Evolutionary conservation across 371 early-diverging fungal species (phyloP).

Genomic region (Actinomucor elegans): DNA sequence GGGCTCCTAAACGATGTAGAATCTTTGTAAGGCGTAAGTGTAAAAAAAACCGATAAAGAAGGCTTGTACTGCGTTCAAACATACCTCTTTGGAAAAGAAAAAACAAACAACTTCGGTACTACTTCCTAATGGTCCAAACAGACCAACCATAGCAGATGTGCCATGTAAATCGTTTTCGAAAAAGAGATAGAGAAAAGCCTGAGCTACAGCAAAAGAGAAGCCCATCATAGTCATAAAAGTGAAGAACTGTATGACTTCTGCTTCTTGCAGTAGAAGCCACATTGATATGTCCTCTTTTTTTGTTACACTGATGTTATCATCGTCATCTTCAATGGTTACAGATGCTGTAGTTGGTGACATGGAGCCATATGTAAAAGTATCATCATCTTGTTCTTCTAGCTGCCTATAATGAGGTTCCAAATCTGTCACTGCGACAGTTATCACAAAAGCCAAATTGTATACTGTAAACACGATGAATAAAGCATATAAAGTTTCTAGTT

Average conservation of each 20-base stretch:
- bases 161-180: conserved; percentile 33
- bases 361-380: conserved; percentile 2
- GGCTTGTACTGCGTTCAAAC: too few species aligned
- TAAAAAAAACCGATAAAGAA: too few species aligned
- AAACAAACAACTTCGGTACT: conserved; percentile 34
- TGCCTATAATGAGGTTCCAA: conserved; percentile 10
- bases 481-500: conserved; percentile 24
- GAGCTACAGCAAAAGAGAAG: conserved; percentile 21
- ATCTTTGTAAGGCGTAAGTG: too few species aligned
- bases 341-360: not conserved
- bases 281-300: conserved; percentile 15
- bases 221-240: conserved; percentile 27
- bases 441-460: conserved; percentile 22
- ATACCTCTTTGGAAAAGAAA: conserved; percentile 37
- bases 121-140: conserved; percentile 38
- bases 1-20: conserved; percentile 20
- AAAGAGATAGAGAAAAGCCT: conserved; percentile 33
- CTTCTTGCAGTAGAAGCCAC: conserved; percentile 23
- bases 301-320: conserved; percentile 1
- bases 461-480: conserved; percentile 25
- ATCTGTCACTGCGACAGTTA: conserved; percentile 9
- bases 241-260: conserved; percentile 24
- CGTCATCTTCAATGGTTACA: not conserved
- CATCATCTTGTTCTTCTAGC: not conserved
- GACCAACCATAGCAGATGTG: conserved; percentile 24